Evolutionary conservation across 2,329 filamentous ascomycete species (phyloP), one percentile per base, ranked within the genome.

Genomic region (Cytospora piceicola): DNA sequence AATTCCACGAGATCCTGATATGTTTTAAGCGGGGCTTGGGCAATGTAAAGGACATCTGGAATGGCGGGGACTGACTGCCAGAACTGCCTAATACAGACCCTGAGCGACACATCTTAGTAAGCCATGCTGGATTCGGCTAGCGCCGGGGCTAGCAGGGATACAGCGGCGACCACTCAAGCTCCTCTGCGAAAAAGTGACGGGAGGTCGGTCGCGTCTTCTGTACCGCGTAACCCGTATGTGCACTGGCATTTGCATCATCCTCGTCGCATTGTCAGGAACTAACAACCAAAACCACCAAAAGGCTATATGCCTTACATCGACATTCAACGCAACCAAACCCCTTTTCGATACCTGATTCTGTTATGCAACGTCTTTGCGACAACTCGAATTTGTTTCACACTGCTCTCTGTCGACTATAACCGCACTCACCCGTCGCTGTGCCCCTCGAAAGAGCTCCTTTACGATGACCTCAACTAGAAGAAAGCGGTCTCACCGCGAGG

Each of bases 401-500:
- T 15, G 20, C 53, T 46, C 49, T 14, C 34, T 32, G 39, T 46
- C 34, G 49, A 46, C 46, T 52, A 22, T 58, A 56, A 60, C 55
- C 63, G 63, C 56, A 52, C 58, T 61, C 53, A 22, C 22, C 59
- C 56, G 58, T 24, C 42, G 53, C 64, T 22, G 34, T 36, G n/a
- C 53, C 53, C 27, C 53, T 22, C 9, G 6, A 58, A 11, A 56
- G 6, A 46, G 52, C 63, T 42, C 42, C 63, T 36, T 39, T 61
- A 83, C 82, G 80, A 78, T 78, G 58, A 78, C 80, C 29, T 76
- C 79, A 51, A 49, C 46, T 2, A 49, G 46, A 24, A 79, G 82
- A 72, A 85, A 85, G 76, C 79, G 83, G 73, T 75, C 79, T 67
- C 71, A 78, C 67, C 78, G 79, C 72, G 81, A 83, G 70, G 75